phyloP scores from a whole-genome alignment of 164 flowering plant species.

The Buxus sempervirens region DNA sequence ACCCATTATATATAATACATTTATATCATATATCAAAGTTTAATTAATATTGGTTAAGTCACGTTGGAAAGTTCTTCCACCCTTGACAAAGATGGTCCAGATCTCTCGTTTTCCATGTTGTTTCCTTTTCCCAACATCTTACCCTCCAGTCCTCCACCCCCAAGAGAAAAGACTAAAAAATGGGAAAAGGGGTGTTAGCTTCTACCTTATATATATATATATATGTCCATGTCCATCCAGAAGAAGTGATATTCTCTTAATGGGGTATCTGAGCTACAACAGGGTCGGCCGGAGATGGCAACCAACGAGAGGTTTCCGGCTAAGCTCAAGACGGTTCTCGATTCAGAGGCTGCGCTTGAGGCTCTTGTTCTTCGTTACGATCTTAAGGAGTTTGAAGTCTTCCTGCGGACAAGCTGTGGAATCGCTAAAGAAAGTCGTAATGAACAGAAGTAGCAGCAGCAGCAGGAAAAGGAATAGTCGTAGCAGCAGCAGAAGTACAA shows the following conservation, averaged over 20 bases:
- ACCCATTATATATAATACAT: too few species aligned
- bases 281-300: conserved; percentile 11
- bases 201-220: not conserved
- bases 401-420: conserved; percentile 27
- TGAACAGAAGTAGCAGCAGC: conserved; percentile 4
- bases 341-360: conserved; percentile 32
- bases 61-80: conserved; percentile 6
- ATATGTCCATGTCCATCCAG: too few species aligned
- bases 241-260: too few species aligned
- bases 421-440: conserved; percentile 18
- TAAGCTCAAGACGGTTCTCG: conserved; percentile 34
- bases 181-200: too few species aligned
- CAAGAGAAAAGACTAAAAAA: too few species aligned
- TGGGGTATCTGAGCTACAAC: too few species aligned
- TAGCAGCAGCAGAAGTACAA: conserved; percentile 11
- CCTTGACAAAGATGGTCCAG: not conserved
- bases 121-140: conserved; percentile 1
- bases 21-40: not conserved
- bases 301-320: conserved; percentile 26
- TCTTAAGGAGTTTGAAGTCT: conserved; percentile 31
- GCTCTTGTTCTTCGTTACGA: conserved; percentile 32
- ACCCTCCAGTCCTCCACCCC: too few species aligned
- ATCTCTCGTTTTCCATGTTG: conserved; percentile 12
- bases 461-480: not conserved
- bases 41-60: conserved; percentile 3